These are phyloP conservation scores for Penicillium malachiteum DNA, from an alignment of 495 filamentous ascomycete genomes.

Conservation along the genomic window DNA sequence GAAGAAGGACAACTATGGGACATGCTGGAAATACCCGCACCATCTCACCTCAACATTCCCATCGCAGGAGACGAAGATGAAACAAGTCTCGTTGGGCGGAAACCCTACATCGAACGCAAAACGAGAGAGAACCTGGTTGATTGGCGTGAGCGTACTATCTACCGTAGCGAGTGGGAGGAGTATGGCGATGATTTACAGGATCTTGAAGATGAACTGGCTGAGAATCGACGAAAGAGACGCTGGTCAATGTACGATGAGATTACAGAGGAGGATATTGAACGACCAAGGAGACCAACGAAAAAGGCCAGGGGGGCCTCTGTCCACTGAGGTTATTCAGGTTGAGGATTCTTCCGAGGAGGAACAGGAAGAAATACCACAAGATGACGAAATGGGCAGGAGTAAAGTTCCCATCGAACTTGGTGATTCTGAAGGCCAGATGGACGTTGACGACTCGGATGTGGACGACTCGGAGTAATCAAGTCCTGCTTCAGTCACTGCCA, in stretches of 20 bases:
- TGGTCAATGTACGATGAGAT: conserved; percentile 2
- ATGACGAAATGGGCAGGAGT: neutral
- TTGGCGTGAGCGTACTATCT: conserved; percentile 48
- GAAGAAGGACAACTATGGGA: conserved; percentile 61
- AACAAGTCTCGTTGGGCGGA: neutral
- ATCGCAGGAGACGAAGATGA: conserved; percentile 15
- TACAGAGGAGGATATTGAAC: neutral
- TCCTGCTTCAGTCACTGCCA: neutral
- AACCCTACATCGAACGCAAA: conserved; percentile 16
- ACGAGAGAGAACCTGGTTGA: conserved; percentile 32
- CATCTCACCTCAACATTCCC: conserved; percentile 10
- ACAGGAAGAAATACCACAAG: neutral
- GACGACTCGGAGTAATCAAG: neutral
- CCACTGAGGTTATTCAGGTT: neutral
- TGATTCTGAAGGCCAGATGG: neutral
- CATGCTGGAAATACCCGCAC: conserved; percentile 39
- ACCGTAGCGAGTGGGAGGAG: conserved; percentile 52
- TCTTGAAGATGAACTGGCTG: conserved; percentile 31
- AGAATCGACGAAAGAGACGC: conserved; percentile 35
- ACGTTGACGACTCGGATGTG: neutral
- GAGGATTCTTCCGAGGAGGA: neutral
- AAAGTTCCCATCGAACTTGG: neutral
- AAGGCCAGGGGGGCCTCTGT: neutral
- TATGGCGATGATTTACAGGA: conserved; percentile 34
- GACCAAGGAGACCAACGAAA: neutral